A percentile compares a stretch with the other conserved stretches of the same genome.
Conservation (phyloP, 2,329 filamentous ascomycete species). For the Microsporum canis region DNA sequence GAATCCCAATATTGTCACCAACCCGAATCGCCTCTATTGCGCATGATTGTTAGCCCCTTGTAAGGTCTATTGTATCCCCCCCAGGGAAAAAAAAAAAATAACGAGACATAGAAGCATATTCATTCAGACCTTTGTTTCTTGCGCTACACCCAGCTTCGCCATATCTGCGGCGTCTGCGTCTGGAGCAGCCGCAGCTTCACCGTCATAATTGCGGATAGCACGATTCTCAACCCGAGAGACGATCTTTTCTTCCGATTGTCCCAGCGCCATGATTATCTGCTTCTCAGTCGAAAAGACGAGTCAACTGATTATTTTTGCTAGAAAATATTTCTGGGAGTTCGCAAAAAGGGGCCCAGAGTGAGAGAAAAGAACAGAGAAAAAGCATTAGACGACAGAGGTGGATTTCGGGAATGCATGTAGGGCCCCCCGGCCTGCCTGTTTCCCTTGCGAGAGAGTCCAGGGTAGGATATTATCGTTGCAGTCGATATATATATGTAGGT, state of each 20-base stretch:
- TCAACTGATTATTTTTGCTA: too few species aligned
- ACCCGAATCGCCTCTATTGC: constrained; percentile 1
- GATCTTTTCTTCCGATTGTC: background rate
- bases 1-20: constrained; percentile 5
- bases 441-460: background rate
- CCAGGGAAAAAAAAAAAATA: background rate
- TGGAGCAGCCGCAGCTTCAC: background rate
- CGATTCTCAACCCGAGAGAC: background rate
- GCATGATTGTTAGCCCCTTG: background rate
- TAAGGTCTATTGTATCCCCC: background rate
- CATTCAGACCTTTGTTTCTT: constrained; percentile 4
- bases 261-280: background rate
- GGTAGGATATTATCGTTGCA: background rate
- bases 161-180: background rate
- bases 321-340: too few species aligned
- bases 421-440: background rate
- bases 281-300: background rate
- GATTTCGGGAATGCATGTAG: background rate
- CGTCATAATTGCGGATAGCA: background rate
- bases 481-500: background rate
- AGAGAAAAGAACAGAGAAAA: background rate
- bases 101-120: background rate
- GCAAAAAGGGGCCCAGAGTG: background rate
- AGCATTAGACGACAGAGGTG: background rate
- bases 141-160: background rate